Evolutionary conservation across 2,329 filamentous ascomycete genomes (phyloP).

Genomic region (Monosporascus sp.): DNA sequence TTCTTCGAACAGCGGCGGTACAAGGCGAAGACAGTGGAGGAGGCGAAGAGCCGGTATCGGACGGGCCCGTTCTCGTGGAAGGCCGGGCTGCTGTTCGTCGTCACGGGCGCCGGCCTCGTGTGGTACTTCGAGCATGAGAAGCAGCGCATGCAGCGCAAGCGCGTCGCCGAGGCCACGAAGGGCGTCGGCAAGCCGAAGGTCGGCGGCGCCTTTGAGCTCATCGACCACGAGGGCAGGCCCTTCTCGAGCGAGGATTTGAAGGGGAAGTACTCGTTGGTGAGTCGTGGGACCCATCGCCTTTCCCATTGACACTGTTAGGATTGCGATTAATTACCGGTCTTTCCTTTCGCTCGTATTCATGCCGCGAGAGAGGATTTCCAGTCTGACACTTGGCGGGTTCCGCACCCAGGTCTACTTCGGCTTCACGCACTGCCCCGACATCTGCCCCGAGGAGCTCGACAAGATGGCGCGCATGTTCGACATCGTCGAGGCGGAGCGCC

Average conservation of each 20-base stretch:
- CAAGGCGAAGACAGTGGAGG: conserved; percentile 50
- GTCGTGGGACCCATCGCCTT: conserved; percentile 22
- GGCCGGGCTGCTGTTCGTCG: conserved; percentile 78
- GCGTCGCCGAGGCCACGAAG: conserved; percentile 87
- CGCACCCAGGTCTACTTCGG: conserved; percentile 80
- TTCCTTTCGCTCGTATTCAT: not conserved
- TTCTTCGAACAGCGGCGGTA: conserved; percentile 31
- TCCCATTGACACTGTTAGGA: not conserved
- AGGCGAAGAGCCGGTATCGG: conserved; percentile 53
- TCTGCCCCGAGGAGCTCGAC: conserved; percentile 97
- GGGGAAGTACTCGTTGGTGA: conserved; percentile 76
- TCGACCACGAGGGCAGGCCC: conserved; percentile 73
- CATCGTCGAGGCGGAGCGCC: conserved; percentile 49
- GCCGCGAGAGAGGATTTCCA: not conserved
- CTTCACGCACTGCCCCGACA: conserved; percentile 97
- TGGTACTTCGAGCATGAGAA: conserved; percentile 95
- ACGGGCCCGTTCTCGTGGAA: conserved; percentile 86
- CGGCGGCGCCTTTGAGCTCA: conserved; percentile 76
- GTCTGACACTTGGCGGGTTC: not conserved
- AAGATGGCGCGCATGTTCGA: conserved; percentile 99
- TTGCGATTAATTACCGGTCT: not conserved
- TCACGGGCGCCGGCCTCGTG: conserved; percentile 70
- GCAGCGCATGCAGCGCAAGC: conserved; percentile 79
- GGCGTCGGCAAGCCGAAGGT: conserved; percentile 91
- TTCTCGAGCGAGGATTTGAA: conserved; percentile 78